Conservation (phyloP, 768 basidiomycete genomes). For the Mycena albidolilacea region DNA sequence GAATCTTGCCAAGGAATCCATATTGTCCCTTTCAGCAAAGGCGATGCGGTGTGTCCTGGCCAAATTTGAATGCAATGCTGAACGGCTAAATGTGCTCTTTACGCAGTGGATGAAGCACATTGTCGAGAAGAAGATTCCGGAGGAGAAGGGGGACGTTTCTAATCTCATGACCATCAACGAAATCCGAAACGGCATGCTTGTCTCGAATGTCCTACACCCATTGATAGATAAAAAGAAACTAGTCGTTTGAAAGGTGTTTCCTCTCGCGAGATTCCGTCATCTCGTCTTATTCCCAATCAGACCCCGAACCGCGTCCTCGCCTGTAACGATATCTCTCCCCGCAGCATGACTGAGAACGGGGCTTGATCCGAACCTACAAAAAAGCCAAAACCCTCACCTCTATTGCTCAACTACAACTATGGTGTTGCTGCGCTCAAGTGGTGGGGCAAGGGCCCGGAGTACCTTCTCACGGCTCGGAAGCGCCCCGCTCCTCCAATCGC, state of each 20-base stretch:
- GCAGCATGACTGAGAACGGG: too few relatives aligned
- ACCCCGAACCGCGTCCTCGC: slow-evolving; percentile 18
- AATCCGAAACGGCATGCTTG: slow-evolving; percentile 15
- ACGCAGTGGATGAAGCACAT: slow-evolving; percentile 4
- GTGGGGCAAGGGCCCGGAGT: slow-evolving; percentile 25
- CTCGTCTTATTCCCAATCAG: slow-evolving; percentile 6
- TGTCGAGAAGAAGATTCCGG: background rate
- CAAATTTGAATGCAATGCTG: background rate
- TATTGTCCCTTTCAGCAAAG: slow-evolving; percentile 17
- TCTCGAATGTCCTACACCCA: background rate
- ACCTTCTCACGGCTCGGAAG: slow-evolving; percentile 3
- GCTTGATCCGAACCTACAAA: too few relatives aligned
- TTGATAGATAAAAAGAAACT: slow-evolving; percentile 4
- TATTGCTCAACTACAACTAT: slow-evolving; percentile 37
- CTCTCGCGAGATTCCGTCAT: background rate
- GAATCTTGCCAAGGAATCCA: background rate
- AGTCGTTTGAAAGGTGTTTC: slow-evolving; percentile 3
- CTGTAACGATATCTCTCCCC: background rate
- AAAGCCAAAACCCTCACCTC: slow-evolving; percentile 18
- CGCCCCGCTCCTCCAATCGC: slow-evolving; percentile 3
- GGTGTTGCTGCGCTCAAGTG: slow-evolving; percentile 35
- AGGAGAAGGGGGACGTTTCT: background rate
- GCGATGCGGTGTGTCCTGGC: slow-evolving; percentile 9
- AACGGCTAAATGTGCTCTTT: background rate
- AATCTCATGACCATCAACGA: slow-evolving; percentile 9